phyloP scores from a whole-genome alignment of 2,329 filamentous ascomycete genomes.

The Fusarium poae region DNA sequence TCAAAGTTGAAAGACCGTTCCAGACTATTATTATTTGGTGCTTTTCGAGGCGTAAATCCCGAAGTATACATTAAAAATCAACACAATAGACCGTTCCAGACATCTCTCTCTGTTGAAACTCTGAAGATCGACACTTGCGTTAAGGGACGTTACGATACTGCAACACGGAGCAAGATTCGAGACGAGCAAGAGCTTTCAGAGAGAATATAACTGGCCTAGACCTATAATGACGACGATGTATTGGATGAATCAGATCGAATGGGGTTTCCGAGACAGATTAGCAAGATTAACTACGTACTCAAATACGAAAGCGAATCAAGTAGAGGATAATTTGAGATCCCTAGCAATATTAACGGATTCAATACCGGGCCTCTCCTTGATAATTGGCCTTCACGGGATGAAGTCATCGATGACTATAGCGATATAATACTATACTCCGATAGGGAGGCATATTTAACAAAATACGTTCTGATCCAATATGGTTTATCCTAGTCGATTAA shows the following conservation, averaged over 20 bases:
- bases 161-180: slow-evolving; percentile 14
- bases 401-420: slow-evolving; percentile 2
- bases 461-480: background rate
- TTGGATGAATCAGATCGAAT: too few species aligned
- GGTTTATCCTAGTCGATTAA: too few species aligned
- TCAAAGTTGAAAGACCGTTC: slow-evolving; percentile 6
- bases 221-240: background rate
- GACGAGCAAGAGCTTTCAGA: slow-evolving; percentile 28
- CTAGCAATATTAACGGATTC: slow-evolving; percentile 14
- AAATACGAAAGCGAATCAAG: slow-evolving; percentile 27
- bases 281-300: slow-evolving; percentile 1
- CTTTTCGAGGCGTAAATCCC: too few species aligned
- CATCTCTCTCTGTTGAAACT: background rate
- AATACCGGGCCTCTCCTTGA: slow-evolving; percentile 3
- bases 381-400: slow-evolving; percentile 2
- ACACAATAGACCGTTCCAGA: slow-evolving; percentile 17
- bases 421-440: background rate
- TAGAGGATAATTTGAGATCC: slow-evolving; percentile 35
- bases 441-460: background rate
- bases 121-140: slow-evolving; percentile 7
- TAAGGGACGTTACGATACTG: slow-evolving; percentile 9
- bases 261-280: too few species aligned
- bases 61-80: too few species aligned
- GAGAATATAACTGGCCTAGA: slow-evolving; percentile 12
- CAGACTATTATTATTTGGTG: too few species aligned